Base-by-base conservation (phyloP, 139 green algal genomes). In the Zygnema circumcarinatum region DNA sequence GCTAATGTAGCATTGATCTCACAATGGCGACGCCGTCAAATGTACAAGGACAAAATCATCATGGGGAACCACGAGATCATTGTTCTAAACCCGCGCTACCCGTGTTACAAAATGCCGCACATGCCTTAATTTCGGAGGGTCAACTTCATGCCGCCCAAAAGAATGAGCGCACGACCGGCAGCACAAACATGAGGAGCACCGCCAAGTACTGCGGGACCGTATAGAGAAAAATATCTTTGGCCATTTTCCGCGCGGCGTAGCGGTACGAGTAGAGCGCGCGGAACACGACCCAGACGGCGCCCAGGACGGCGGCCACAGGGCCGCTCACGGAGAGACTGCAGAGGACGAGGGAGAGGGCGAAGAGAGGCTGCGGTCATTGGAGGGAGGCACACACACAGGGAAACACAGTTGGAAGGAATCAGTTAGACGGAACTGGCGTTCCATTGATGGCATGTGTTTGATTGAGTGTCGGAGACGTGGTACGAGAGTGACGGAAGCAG, bases 271-370 rank as follows among this genome's bases (percentile, higher is more conserved):
- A 2, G 35, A 52, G 33, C 0, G 41, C 39, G 1, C 80, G 39
- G 29, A 81, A 81, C 2, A 81, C 52, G n/a, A 86, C 80, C 80
- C 80, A 86, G 20, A 81, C 54, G 0, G 41, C 21, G 31, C 80
- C 80, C 0, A 86, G 54, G 16, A 69, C 52, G 25, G 25, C 80
- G 3, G 80, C 80, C 1, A 86, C 53, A 38, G 20, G 67, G 3
- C 80, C 80, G 31, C 38, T 40, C 29, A 81, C 0, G 21, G 72
- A 79, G 2, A 81, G 29, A 29, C 33, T 36, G 41, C 40, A 79
- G 78, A 86, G 41, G 25, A 86, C 32, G 62, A 86, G 74, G 20
- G 35, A 7, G 31, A 69, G 42, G 25, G 76, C 42, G 38, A 86
- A 86, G 33, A 40, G 1, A 22, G 80, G 80, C 80, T 86, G 80